These are phyloP conservation scores for Graphium sp. DNA, from an alignment of 2,329 filamentous ascomycete genomes.

Conservation along the genomic window DNA sequence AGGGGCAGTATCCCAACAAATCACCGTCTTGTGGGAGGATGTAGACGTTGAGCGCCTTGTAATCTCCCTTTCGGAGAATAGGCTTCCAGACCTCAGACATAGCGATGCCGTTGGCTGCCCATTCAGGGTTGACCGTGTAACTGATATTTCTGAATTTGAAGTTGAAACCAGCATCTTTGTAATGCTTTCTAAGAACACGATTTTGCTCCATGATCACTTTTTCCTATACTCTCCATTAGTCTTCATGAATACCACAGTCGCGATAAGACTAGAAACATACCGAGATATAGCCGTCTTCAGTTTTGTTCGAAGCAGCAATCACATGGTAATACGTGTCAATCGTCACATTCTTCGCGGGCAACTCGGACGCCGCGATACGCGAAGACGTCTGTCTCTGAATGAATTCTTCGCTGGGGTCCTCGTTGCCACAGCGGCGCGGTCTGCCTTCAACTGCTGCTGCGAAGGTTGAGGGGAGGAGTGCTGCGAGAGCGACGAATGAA, in stretches of 20 bases:
- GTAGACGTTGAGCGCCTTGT: conserved; percentile 19
- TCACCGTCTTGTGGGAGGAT: conserved; percentile 14
- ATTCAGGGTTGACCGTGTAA: conserved; percentile 27
- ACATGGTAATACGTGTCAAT: conserved; percentile 23
- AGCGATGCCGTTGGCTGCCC: conserved; percentile 20
- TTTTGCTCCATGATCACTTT: conserved; percentile 21
- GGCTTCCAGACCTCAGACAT: no score
- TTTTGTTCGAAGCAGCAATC: conserved; percentile 12
- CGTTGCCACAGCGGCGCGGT: no score
- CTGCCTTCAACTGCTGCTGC: no score
- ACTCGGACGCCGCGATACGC: no score
- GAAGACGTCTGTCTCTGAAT: no score
- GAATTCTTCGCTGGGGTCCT: no score
- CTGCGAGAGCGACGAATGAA: no score
- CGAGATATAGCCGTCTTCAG: conserved; percentile 15
- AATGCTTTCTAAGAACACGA: conserved; percentile 25
- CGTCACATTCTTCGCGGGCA: no score
- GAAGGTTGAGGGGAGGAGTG: no score
- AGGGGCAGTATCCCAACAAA: conserved; percentile 27
- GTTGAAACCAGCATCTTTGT: conserved; percentile 21
- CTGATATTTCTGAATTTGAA: conserved; percentile 25
- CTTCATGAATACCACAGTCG: background rate
- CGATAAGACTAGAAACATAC: no score
- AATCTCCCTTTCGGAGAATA: conserved; percentile 25
- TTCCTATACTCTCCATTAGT: conserved; percentile 11